A percentile compares a stretch with the other conserved stretches of the same genome.
These are phyloP conservation scores for Cladophialophora carrionii DNA, from an alignment of 2,329 filamentous ascomycete species.

Conservation along the genomic window DNA sequence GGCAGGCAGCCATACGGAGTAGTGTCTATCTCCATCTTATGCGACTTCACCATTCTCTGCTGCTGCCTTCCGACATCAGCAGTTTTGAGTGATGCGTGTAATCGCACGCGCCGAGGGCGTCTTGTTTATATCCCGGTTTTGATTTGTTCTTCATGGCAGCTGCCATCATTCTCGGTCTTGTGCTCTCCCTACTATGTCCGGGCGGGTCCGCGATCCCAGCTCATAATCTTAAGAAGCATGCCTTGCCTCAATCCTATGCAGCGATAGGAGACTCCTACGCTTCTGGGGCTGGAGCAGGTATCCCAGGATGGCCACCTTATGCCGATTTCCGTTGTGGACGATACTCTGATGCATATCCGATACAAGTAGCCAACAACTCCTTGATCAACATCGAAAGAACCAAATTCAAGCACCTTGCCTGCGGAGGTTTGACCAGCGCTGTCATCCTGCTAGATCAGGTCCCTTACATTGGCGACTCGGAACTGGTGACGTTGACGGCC, in stretches of 20 bases:
- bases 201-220: background rate
- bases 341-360: constrained; percentile 40
- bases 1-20: constrained; percentile 2
- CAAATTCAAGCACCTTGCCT: constrained; percentile 38
- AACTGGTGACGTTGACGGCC: constrained; percentile 39
- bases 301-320: constrained; percentile 24
- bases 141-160: constrained; percentile 8
- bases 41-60: background rate
- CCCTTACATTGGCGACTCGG: constrained; percentile 28
- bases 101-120: background rate
- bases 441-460: constrained; percentile 36
- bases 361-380: constrained; percentile 34
- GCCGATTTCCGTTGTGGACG: constrained; percentile 33
- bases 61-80: background rate
- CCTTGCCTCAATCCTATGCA: constrained; percentile 30
- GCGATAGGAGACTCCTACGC: constrained; percentile 41
- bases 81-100: background rate
- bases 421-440: constrained; percentile 35
- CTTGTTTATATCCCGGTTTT: background rate
- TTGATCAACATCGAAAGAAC: constrained; percentile 23
- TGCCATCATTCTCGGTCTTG: background rate
- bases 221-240: background rate
- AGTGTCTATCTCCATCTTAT: background rate
- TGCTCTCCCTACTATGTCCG: constrained; percentile 8
- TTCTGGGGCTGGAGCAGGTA: constrained; percentile 39